A percentile compares a stretch with the other conserved stretches of the same genome.
These are phyloP conservation scores for Thraustotheca clavata DNA, from an alignment of 352 stramenopile genomes.

Conservation along the genomic window DNA sequence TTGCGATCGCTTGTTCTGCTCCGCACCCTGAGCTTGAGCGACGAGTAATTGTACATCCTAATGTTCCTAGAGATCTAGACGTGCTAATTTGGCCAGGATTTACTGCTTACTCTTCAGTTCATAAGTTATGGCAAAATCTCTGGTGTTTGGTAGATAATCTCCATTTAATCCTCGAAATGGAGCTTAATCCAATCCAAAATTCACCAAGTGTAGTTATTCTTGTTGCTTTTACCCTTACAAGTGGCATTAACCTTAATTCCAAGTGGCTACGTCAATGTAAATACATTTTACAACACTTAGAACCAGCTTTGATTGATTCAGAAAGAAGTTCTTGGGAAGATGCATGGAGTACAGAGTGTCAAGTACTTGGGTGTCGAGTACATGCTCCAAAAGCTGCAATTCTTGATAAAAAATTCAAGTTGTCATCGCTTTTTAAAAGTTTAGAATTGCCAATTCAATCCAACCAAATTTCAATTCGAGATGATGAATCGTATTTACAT, in stretches of 20 bases:
- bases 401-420: background rate
- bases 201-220: background rate
- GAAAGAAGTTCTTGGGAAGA: no score
- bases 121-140: conserved; percentile 3
- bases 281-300: conserved; percentile 15
- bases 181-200: no score
- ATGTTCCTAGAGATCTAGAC: no score
- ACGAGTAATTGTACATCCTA: no score
- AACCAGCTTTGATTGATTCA: background rate
- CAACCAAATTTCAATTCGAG: conserved; percentile 56
- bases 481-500: conserved; percentile 48
- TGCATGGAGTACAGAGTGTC: background rate
- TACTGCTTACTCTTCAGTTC: background rate
- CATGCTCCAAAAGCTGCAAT: background rate
- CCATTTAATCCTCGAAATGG: background rate
- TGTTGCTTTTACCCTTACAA: background rate
- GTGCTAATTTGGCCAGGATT: background rate
- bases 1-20: background rate
- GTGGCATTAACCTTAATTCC: background rate
- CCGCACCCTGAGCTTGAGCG: no score
- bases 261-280: conserved; percentile 3
- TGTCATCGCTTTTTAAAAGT: conserved; percentile 62
- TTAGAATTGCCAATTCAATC: conserved; percentile 49
- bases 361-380: conserved; percentile 16
- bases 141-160: background rate